phyloP scores from a whole-genome alignment of 2,329 filamentous ascomycete genomes.

The Paraconiothyrium sp. region DNA sequence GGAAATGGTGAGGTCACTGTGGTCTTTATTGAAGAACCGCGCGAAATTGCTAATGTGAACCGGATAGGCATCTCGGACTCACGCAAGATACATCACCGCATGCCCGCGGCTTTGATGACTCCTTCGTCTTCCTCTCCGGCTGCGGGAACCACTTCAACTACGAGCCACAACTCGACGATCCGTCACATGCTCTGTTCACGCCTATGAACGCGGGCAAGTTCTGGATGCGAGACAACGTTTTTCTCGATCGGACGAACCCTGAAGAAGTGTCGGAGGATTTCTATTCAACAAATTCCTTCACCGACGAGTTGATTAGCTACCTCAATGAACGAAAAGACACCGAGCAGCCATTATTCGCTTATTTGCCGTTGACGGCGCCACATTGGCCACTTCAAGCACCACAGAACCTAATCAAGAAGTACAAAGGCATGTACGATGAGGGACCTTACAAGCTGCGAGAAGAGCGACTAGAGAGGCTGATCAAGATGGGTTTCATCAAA shows the following conservation, averaged over 20 bases:
- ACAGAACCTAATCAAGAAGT: constrained; percentile 28
- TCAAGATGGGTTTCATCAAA: constrained; percentile 28
- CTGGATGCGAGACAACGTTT: constrained; percentile 1
- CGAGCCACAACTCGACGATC: constrained; percentile 39
- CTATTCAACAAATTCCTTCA: constrained; percentile 45
- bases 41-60: background rate
- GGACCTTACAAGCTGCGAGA: constrained; percentile 35
- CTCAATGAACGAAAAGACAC: constrained; percentile 31
- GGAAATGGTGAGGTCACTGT: constrained; percentile 19
- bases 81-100: constrained; percentile 19
- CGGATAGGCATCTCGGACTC: constrained; percentile 19
- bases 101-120: constrained; percentile 23
- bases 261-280: constrained; percentile 27
- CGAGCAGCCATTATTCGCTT: constrained; percentile 42
- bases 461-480: constrained; percentile 32
- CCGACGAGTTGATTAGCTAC: constrained; percentile 38
- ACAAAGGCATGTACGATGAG: constrained; percentile 36
- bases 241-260: too few relatives aligned
- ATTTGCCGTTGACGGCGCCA: constrained; percentile 40
- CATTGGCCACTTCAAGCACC: constrained; percentile 45
- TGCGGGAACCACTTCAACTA: constrained; percentile 49
- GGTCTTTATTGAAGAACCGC: too few relatives aligned
- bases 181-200: constrained; percentile 8
- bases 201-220: constrained; percentile 20
- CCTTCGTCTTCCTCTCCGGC: constrained; percentile 22